Base-by-base conservation (phyloP, 108 stramenopile species). In the Skeletonema costatum region DNA sequence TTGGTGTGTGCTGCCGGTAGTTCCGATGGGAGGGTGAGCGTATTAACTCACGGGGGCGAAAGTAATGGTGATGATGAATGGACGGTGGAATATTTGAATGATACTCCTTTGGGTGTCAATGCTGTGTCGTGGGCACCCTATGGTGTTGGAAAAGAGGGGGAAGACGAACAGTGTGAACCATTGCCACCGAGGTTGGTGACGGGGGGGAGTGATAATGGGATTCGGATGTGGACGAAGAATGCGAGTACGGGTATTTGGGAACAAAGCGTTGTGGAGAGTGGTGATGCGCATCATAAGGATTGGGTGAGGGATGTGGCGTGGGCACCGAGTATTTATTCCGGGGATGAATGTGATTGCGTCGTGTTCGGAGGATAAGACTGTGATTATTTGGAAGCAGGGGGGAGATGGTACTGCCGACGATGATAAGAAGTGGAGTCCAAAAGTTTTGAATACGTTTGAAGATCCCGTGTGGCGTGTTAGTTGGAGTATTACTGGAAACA, bases 261-360 rank as follows among this genome's bases (percentile, higher is more conserved):
- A 64, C 87, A 89, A 75, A 89, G 90, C 56, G 87, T 68, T 7
- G 70, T 68, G 17, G 69, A 78, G 19, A 41, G 76, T 67, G 30
- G 64, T 2, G 66, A 35, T 29, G 25, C 77, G 17, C 64, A 68
- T 19, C 97, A 99, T 81, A 78, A 65, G 33, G 98, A 97, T 88
- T 98, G 98, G 98, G 98, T 99, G 32, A 86, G 98, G 25, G 99
- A 99, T 88, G 99, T 99, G 59, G 98, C 98, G 14, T 99, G 97
- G 97, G 96, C 97, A 13, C 99, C 99, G 0, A 70, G 75, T 69
- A 77, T 95, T 95, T 51, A 60, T 98, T 60, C 98, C 98, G n/a
- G 90, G 91, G 71, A 82, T 89, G 48, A 90, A 90, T 77, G 74
- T 93, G 12, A 86, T 99, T 12, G 98, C 98, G 29, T 93, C 93